Percentiles rank a stretch among this genome's conserved stretches.
phyloP scores from a whole-genome alignment of 441 rosid genomes.

The Populus hybrid region DNA sequence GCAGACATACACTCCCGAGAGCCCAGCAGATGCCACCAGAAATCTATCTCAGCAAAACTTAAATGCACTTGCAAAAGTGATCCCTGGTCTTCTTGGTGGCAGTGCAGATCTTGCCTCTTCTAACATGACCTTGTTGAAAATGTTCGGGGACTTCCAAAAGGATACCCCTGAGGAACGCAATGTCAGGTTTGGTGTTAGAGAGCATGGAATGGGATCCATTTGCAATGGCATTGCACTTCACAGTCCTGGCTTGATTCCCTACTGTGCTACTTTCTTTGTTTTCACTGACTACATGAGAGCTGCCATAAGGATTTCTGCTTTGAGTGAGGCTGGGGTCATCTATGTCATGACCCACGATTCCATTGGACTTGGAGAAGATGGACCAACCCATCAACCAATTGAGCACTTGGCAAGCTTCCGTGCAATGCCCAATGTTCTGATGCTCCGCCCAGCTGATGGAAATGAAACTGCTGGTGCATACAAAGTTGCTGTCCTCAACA shows the following conservation, averaged over 20 bases:
- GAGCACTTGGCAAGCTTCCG: conserved; percentile 96
- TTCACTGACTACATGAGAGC: conserved; percentile 97
- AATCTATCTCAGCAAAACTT: conserved; percentile 75
- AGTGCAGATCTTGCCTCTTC: conserved; percentile 97
- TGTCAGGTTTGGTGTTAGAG: conserved; percentile 84
- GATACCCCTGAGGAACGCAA: conserved; percentile 83
- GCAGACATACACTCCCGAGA: conserved; percentile 73
- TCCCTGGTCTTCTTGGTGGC: conserved; percentile 87
- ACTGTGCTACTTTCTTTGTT: conserved; percentile 93
- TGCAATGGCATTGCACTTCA: conserved; percentile 83
- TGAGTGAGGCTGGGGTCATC: conserved; percentile 68
- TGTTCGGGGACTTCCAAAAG: conserved; percentile 82
- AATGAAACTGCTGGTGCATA: conserved; percentile 87
- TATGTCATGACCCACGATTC: conserved; percentile 97
- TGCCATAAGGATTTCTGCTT: conserved; percentile 80
- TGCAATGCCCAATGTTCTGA: conserved; percentile 87
- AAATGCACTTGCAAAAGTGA: conserved; percentile 66
- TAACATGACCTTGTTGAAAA: conserved; percentile 84
- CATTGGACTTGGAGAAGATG: conserved; percentile 95
- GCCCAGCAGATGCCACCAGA: conserved; percentile 82
- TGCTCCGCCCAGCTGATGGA: conserved; percentile 95
- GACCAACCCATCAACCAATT: conserved; percentile 64
- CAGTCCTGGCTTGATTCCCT: conserved; percentile 74
- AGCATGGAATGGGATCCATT: conserved; percentile 89
- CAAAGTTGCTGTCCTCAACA: conserved; percentile 62